Evolutionary conservation across 192 early-diverging fungal genomes (phyloP), one percentile per base, ranked within the genome.

Genomic region (Umbelopsis sp.): DNA sequence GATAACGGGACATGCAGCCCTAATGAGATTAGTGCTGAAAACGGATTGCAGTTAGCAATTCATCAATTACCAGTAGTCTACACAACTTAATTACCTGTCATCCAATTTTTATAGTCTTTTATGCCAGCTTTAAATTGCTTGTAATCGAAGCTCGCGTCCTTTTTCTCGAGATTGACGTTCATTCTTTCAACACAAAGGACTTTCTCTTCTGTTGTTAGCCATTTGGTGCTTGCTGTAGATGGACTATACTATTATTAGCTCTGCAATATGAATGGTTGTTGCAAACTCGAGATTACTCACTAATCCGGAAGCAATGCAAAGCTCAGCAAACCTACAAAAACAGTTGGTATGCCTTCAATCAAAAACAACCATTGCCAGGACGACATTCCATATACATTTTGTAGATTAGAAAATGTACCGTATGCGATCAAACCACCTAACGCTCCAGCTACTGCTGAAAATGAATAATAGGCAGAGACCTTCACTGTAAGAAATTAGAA

Each of bases 311-410:
- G 73, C 8, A 85, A 45, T 10, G 84, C 74, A 46, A 84, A 81
- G 1, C 82, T 83, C 22, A 89, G 4, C 10, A 87, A 30, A 0
- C 87, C 88, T 12, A 89, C 68, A 0, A 84, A 47, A 33, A 92
- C 82, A 0, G 87, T 90, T 2, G 88, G 87, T 18, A 86, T 71
- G 11, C 86, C 86, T 74, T 91, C 89, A 13, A 90, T 77, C 13
- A 94, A 85, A 68, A 93, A 93, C 27, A 93, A 70, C 81, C 90
- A 85, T 69, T 85, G 55, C 91, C 91, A 93, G 2, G 88, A 82
- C 25, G 84, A 80, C 23, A 90, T 66, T n/a, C 72, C 79, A 55
- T 81, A 80, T 30, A 71, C 68, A 9, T 86, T 80, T 45, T 85
- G 72, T n/a, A 90, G 37, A 46, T n/a, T 86, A 8, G 71, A 75